Evolutionary conservation across 768 basidiomycete genomes (phyloP), one percentile per base, ranked within the genome.

Genomic region (Neoboletus subvelutipes): DNA sequence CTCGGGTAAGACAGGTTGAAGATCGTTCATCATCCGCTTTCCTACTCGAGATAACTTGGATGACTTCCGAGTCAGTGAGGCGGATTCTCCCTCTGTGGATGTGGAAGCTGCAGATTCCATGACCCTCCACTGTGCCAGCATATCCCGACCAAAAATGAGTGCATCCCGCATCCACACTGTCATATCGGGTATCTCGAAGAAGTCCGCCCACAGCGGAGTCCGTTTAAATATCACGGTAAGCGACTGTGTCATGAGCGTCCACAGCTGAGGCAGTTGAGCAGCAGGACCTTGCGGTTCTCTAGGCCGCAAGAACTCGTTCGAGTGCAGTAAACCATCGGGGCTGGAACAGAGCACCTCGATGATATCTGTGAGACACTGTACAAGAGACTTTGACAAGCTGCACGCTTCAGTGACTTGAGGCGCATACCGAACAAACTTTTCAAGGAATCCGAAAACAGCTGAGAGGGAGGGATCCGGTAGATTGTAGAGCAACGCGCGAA

Each of bases 81-180:
- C 36, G 13, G 62, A 65, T 54, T 57, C 66, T 56, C 62, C 58
- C 22, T 62, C 63, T 13, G 62, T 57, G 36, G 62, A 66, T 17
- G 47, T 50, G 55, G 73, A 61, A 37, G 67, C 70, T 11, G 88
- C 87, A 28, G 77, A 78, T 70, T 96, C 94, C 58, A 99, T 84
- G 12, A 87, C 82, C 42, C 85, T 77, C 73, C 93, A 84, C 60
- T 93, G 86, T 3, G 84, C 87, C 46, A 97, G 74, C 77, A 97
- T 81, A 64, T 95, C 90, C 62, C 89, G 76, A 10, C 88, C 94
- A 65, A 97, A 94, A 60, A 98, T 94, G 50, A 98, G 79, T 3
- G 95, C 97, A 68, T 98, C 97, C 54, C 95, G 84, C 97, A 99
- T 98, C 97, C 97, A 99, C 33, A 86, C 82, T 15, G 90, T 81